phyloP scores from a whole-genome alignment of 768 basidiomycete species.

The Leccinum variicolor region DNA sequence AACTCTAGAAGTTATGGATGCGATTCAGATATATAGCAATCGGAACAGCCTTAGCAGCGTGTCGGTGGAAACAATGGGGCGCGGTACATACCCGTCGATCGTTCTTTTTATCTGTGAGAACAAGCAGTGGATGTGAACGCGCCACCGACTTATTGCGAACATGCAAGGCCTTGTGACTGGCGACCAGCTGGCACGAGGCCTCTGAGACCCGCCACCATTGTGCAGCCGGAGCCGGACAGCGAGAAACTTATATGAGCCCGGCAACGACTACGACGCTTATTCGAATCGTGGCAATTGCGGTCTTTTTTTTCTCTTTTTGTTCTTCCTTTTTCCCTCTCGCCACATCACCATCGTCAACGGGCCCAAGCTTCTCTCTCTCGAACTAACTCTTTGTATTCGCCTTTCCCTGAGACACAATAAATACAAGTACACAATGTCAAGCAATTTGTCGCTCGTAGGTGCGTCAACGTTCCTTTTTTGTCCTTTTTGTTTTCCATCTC shows the following conservation, averaged over 20 bases:
- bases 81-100: background rate
- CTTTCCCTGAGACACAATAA: background rate
- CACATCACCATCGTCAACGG: background rate
- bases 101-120: constrained; percentile 4
- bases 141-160: constrained; percentile 1
- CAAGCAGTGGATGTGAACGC: background rate
- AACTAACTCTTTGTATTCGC: background rate
- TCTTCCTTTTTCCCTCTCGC: too few species aligned
- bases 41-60: background rate
- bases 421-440: constrained; percentile 1
- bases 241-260: constrained; percentile 1
- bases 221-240: constrained; percentile 15
- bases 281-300: background rate
- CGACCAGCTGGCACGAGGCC: background rate
- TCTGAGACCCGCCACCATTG: background rate
- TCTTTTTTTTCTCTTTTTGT: background rate
- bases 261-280: background rate
- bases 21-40: background rate
- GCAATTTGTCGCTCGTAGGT: constrained; percentile 17
- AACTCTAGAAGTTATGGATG: background rate
- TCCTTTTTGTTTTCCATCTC: background rate
- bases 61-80: background rate
- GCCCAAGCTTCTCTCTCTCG: background rate
- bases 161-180: background rate
- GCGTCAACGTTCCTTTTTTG: background rate